These are phyloP conservation scores for Tolypocladium amazonense DNA, from an alignment of 2,329 filamentous ascomycete species.

Conservation along the genomic window DNA sequence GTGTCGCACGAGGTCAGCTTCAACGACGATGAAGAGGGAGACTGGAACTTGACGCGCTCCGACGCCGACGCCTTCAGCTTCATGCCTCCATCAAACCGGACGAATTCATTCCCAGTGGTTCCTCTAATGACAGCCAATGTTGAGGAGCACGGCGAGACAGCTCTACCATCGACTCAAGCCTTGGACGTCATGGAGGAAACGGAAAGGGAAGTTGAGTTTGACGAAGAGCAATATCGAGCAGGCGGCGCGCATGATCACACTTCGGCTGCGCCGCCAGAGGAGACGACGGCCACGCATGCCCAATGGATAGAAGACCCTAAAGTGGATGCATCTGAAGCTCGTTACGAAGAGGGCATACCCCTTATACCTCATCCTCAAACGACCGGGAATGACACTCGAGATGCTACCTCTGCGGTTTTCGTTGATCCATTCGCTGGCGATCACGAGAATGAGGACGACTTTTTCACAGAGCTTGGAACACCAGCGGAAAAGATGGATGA, in stretches of 20 bases:
- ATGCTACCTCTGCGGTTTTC: constrained; percentile 9
- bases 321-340: constrained; percentile 39
- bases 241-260: constrained; percentile 4
- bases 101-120: constrained; percentile 53
- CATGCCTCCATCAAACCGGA: constrained; percentile 45
- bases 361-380: constrained; percentile 34
- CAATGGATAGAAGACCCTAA: constrained; percentile 29
- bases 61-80: constrained; percentile 49
- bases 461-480: constrained; percentile 39
- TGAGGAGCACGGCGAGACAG: constrained; percentile 20
- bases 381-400: not conserved
- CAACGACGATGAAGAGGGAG: constrained; percentile 47
- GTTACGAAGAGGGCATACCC: constrained; percentile 61
- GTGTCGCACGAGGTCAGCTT: constrained; percentile 53
- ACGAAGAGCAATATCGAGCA: constrained; percentile 24
- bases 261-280: constrained; percentile 3
- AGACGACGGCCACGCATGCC: constrained; percentile 7
- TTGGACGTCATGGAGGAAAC: constrained; percentile 42
- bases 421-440: constrained; percentile 31
- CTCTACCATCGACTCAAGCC: constrained; percentile 38
- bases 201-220: constrained; percentile 35
- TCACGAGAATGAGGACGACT: constrained; percentile 46
- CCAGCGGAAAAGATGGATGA: constrained; percentile 7
- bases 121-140: constrained; percentile 26
- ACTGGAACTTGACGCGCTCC: constrained; percentile 42